These are phyloP conservation scores for Spathaspora arborariae DNA, from an alignment of 805 yeast species.

Conservation along the genomic window DNA sequence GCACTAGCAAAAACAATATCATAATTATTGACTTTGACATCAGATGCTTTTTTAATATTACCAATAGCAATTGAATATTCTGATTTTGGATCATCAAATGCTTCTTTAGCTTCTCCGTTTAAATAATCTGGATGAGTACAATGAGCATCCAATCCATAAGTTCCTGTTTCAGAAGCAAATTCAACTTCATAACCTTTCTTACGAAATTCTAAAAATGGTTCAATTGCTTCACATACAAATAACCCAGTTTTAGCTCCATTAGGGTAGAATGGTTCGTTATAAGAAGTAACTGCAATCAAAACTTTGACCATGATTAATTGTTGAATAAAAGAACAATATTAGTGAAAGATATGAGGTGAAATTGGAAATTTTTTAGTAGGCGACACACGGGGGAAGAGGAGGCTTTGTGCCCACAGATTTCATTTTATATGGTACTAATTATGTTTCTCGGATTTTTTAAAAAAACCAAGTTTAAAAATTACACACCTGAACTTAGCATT, in stretches of 20 bases:
- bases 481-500: too few relatives aligned
- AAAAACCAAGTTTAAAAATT: too few relatives aligned
- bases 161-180: conserved; percentile 57
- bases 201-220: conserved; percentile 50
- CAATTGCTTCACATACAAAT: conserved; percentile 54
- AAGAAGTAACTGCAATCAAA: conserved; percentile 41
- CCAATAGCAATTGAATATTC: conserved; percentile 37
- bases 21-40: conserved; percentile 46
- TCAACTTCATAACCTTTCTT: conserved; percentile 50
- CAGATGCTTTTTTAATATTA: conserved; percentile 44
- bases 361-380: background rate
- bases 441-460: too few relatives aligned
- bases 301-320: conserved; percentile 27
- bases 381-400: background rate
- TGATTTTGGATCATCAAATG: conserved; percentile 33
- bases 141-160: conserved; percentile 55
- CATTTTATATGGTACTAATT: background rate
- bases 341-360: background rate
- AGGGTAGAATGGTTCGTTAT: conserved; percentile 45
- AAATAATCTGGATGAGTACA: conserved; percentile 39
- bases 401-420: background rate
- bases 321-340: background rate
- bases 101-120: conserved; percentile 40
- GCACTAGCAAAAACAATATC: conserved; percentile 59
- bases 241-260: conserved; percentile 63